These are phyloP conservation scores for Lichina pygmaea DNA, from an alignment of 495 filamentous ascomycete species.

Conservation along the genomic window DNA sequence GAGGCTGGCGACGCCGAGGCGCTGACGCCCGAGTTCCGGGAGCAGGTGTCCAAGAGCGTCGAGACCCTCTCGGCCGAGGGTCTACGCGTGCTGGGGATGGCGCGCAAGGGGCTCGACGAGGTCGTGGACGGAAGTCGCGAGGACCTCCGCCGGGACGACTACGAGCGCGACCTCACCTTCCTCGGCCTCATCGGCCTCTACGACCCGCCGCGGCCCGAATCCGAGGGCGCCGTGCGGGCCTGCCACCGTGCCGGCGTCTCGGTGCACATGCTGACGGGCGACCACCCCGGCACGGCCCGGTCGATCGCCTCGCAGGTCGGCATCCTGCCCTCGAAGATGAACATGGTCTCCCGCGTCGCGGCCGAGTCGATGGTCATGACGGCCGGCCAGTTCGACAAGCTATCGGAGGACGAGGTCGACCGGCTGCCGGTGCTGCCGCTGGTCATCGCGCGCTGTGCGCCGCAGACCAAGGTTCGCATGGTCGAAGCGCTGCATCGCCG, in stretches of 20 bases:
- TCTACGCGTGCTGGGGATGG: conserved; percentile 58
- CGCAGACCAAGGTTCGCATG: conserved; percentile 39
- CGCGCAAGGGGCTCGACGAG: conserved; percentile 6
- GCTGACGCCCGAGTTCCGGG: conserved; percentile 26
- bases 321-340: conserved; percentile 34
- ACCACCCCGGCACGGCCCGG: conserved; percentile 47
- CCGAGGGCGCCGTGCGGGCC: conserved; percentile 27
- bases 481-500: conserved; percentile 41
- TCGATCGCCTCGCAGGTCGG: conserved; percentile 55
- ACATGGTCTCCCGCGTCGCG: conserved; percentile 22
- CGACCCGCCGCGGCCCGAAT: conserved; percentile 46
- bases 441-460: conserved; percentile 38
- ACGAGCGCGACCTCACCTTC: conserved; percentile 30
- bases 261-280: conserved; percentile 63
- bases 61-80: conserved; percentile 41
- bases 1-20: conserved; percentile 8
- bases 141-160: conserved; percentile 11
- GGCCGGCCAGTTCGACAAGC: conserved; percentile 33
- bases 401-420: conserved; percentile 31
- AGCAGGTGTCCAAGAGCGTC: conserved; percentile 10
- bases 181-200: conserved; percentile 51
- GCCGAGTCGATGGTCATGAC: conserved; percentile 31
- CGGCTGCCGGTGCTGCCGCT: conserved; percentile 28
- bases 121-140: conserved; percentile 10
- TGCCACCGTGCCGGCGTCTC: conserved; percentile 45